Evolutionary conservation across 1,284 basidiomycete genomes (phyloP).

Genomic region (Heterobasidion annosum): DNA sequence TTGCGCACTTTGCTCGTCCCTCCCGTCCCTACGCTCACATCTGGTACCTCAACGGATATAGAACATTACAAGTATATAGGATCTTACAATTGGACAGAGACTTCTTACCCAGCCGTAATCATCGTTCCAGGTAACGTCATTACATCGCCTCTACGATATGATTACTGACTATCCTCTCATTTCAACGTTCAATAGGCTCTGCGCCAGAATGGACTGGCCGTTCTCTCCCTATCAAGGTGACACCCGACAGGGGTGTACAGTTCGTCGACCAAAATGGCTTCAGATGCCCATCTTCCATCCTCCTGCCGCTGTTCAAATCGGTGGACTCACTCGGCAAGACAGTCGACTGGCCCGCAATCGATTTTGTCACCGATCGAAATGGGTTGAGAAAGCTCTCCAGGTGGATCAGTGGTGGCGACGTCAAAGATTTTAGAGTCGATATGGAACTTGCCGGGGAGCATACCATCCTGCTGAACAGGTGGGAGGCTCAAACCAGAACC

Average conservation of each 20-base stretch:
- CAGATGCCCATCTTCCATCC: conserved; percentile 27
- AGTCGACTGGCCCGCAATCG: conserved; percentile 38
- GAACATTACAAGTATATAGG: conserved; percentile 30
- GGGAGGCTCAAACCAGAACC: conserved; percentile 27
- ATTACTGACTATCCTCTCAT: neutral
- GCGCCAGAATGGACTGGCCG: conserved; percentile 41
- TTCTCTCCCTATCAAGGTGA: conserved; percentile 33
- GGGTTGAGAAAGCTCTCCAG: conserved; percentile 43
- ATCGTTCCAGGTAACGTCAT: conserved; percentile 37
- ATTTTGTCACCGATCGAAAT: conserved; percentile 52
- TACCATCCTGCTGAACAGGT: conserved; percentile 45
- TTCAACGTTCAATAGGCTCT: conserved; percentile 26
- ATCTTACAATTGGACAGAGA: conserved; percentile 40
- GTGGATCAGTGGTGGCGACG: conserved; percentile 28
- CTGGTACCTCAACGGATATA: conserved; percentile 18
- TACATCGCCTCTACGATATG: neutral
- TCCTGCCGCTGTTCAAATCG: conserved; percentile 41
- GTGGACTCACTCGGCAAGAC: conserved; percentile 28
- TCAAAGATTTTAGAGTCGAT: conserved; percentile 4
- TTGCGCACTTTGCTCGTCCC: conserved; percentile 18
- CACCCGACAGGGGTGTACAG: conserved; percentile 32
- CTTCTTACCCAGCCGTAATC: conserved; percentile 27
- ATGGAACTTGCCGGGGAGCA: conserved; percentile 31
- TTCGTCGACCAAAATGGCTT: conserved; percentile 44
- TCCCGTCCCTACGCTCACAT: neutral